A percentile compares a stretch with the other conserved stretches of the same genome.
Conservation (phyloP, 140 eudicot genomes). For the Stevia rebaudiana region DNA sequence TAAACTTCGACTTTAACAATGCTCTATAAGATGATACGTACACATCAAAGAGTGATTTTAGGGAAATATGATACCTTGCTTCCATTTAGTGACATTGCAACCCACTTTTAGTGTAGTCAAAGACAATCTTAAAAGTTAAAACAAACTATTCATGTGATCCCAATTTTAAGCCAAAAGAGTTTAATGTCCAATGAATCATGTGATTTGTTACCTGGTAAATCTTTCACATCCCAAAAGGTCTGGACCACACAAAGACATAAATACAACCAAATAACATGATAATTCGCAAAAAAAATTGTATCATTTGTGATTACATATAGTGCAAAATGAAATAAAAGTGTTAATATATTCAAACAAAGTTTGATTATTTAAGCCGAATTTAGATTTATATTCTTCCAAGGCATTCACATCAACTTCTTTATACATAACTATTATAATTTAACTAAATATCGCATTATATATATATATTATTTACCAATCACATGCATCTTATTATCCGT, state of each 20-base stretch:
- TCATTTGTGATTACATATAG: too few species aligned
- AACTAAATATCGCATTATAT: too few species aligned
- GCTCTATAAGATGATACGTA: constrained; percentile 15
- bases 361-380: too few species aligned
- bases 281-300: too few species aligned
- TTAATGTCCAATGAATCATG: constrained; percentile 37
- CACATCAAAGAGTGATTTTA: constrained; percentile 32
- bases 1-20: not conserved
- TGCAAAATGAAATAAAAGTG: too few species aligned
- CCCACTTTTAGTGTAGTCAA: constrained; percentile 41
- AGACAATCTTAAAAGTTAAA: constrained; percentile 33
- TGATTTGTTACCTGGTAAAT: constrained; percentile 29
- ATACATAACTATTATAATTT: too few species aligned
- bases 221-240: constrained; percentile 31
- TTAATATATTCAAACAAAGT: too few species aligned
- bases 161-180: constrained; percentile 25
- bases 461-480: too few species aligned
- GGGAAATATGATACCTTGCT: constrained; percentile 43
- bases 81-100: constrained; percentile 31
- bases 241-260: constrained; percentile 12
- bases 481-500: too few species aligned
- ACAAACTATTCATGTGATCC: constrained; percentile 33
- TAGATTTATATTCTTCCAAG: too few species aligned
- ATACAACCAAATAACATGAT: too few species aligned
- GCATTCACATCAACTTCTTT: too few species aligned